Evolutionary conservation across 2,329 filamentous ascomycete genomes (phyloP), one percentile per base, ranked within the genome.

Genomic region (Metarhizium guizhouense): DNA sequence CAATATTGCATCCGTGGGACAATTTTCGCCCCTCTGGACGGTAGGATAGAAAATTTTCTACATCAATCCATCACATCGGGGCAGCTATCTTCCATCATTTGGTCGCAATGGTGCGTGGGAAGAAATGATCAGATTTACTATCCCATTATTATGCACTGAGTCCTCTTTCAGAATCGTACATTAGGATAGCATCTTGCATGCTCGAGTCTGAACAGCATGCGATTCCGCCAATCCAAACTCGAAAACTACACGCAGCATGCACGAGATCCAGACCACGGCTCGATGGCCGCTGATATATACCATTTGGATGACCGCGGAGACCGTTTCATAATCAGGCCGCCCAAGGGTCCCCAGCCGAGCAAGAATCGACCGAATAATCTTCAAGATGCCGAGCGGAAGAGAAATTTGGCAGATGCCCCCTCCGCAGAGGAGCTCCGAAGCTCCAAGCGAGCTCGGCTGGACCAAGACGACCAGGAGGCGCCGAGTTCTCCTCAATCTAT

Each of bases 361-460:
- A 16, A 29, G 10, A 20, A 30, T 48, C 20, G 13, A 48, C 10
- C 14, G 14, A 29, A 48, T 48, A 48, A 14, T 16, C 25, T 30
- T 8, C 14, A 29, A 13, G 20, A 48, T 14, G n/a, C 16, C 11
- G 20, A 10, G 29, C 45, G n/a, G 16, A 48, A 48, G 25, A 48
- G 45, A 11, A 48, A 48, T 30, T 11, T 30, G 14, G 45, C 45
- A 30, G 45, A 13, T 8, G 5, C 4, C 30, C 45, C 13, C 20
- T n/a, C 13, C 13, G 20, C 7, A 32, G 25, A 14, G 20, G 45
- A 48, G 25, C 25, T 30, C 14, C 29, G n/a, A 34, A 29, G 29
- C 18, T 25, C 34, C 3, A 62, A 62, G 57, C 60, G 51, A 42
- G n/a, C 36, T 11, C 57, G 36, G 25, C 38, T 55, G 4, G 38